Evolutionary conservation across 768 basidiomycete species (phyloP).

Genomic region (Russula sp.): DNA sequence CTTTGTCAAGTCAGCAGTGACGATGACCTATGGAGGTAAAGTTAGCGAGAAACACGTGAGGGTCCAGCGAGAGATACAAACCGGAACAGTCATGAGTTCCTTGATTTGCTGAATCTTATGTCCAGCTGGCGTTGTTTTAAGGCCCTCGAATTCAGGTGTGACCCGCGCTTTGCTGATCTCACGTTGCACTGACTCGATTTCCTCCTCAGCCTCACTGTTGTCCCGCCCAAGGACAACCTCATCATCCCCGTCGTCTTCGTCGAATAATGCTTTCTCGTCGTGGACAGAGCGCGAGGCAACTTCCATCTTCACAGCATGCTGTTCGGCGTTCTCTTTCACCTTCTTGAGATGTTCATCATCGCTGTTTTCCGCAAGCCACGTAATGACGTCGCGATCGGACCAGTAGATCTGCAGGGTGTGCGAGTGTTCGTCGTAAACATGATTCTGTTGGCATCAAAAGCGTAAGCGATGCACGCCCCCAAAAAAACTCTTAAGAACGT

Average conservation of each 20-base stretch:
- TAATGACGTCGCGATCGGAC: conserved; percentile 91
- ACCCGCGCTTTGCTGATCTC: conserved; percentile 67
- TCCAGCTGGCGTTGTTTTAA: conserved; percentile 63
- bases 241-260: conserved; percentile 76
- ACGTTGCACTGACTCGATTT: conserved; percentile 71
- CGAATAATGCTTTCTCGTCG: conserved; percentile 83
- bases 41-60: conserved; percentile 11
- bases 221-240: conserved; percentile 72
- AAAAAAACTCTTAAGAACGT: conserved; percentile 26
- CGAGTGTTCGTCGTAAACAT: conserved; percentile 92
- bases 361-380: conserved; percentile 90
- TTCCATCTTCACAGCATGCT: conserved; percentile 88
- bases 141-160: conserved; percentile 76
- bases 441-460: conserved; percentile 48
- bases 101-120: conserved; percentile 94
- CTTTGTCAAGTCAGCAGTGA: conserved; percentile 92
- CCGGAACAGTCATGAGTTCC: conserved; percentile 90
- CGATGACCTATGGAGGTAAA: conserved; percentile 59
- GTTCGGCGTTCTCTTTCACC: conserved; percentile 88
- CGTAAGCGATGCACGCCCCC: background rate
- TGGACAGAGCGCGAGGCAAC: conserved; percentile 77
- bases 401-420: conserved; percentile 94
- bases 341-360: conserved; percentile 95
- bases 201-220: conserved; percentile 29
- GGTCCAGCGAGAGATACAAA: conserved; percentile 34